These are phyloP conservation scores for Fraxinus greggii DNA, from an alignment of 305 asterid species.

Conservation along the genomic window DNA sequence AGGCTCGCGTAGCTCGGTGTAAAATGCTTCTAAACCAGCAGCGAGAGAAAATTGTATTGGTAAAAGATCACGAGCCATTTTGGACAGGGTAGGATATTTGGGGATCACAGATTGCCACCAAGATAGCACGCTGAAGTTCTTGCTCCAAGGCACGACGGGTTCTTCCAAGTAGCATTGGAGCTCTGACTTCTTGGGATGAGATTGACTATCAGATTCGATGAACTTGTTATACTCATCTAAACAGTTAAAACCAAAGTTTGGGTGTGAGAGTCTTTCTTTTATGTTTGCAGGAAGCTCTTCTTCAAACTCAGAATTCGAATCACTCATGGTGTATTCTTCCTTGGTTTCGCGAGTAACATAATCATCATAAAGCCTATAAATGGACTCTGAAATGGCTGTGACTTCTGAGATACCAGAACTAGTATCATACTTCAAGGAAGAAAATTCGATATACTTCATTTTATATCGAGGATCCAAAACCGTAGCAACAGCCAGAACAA, in stretches of 20 bases:
- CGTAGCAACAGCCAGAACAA: conserved; percentile 28
- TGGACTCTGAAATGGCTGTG: conserved; percentile 23
- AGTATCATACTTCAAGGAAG: conserved; percentile 13
- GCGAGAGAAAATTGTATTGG: conserved; percentile 28
- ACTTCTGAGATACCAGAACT: background rate
- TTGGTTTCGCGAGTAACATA: conserved; percentile 5
- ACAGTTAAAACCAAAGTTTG: conserved; percentile 17
- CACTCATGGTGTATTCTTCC: conserved; percentile 20
- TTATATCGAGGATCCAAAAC: conserved; percentile 39
- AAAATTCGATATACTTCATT: conserved; percentile 29
- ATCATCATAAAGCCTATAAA: conserved; percentile 23
- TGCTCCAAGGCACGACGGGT: conserved; percentile 26
- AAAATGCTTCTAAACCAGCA: conserved; percentile 20
- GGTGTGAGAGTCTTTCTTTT: background rate
- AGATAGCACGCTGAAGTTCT: conserved; percentile 24
- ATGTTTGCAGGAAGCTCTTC: conserved; percentile 4
- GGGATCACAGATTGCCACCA: conserved; percentile 33
- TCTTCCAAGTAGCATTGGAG: conserved; percentile 36
- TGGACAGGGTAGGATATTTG: conserved; percentile 30
- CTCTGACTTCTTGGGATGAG: conserved; percentile 22
- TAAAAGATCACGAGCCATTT: conserved; percentile 36
- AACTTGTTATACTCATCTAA: conserved; percentile 27
- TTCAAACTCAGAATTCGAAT: conserved; percentile 11
- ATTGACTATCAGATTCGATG: conserved; percentile 6
- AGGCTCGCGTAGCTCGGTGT: conserved; percentile 13